These are phyloP conservation scores for Cladosporium sp. DNA, from an alignment of 2,329 filamentous ascomycete species.

Conservation along the genomic window DNA sequence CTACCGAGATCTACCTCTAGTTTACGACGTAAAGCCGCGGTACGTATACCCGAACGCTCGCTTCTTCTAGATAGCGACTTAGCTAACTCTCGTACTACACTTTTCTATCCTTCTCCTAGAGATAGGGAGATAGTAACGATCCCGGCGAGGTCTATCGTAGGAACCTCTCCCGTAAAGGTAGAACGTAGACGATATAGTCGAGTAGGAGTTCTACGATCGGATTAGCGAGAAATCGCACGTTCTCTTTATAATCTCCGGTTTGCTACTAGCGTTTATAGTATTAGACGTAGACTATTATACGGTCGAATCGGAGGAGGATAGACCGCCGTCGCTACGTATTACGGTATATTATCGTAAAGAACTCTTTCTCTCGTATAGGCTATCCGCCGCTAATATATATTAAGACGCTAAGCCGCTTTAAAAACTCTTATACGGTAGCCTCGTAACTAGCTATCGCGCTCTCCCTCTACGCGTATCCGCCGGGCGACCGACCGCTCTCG, in stretches of 20 bases:
- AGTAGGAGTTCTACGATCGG: slow-evolving; percentile 13
- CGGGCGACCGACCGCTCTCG: not conserved
- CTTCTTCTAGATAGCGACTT: slow-evolving; percentile 7
- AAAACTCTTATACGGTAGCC: slow-evolving; percentile 12
- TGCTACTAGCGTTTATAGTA: slow-evolving; percentile 14
- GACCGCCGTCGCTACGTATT: slow-evolving; percentile 10
- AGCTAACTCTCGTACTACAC: slow-evolving; percentile 7
- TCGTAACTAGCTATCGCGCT: slow-evolving; percentile 11
- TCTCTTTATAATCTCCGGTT: slow-evolving; percentile 9
- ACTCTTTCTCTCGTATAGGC: slow-evolving; percentile 12
- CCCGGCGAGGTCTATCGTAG: slow-evolving; percentile 6
- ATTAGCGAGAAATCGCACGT: slow-evolving; percentile 13
- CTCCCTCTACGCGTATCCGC: slow-evolving; percentile 3
- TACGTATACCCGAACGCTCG: slow-evolving; percentile 6
- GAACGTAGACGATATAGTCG: slow-evolving; percentile 14
- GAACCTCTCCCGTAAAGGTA: slow-evolving; percentile 13
- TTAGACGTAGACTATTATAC: slow-evolving; percentile 9
- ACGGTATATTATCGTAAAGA: slow-evolving; percentile 6
- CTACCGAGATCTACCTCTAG: slow-evolving; percentile 16
- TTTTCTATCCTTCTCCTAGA: slow-evolving; percentile 13
- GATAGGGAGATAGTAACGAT: slow-evolving; percentile 9
- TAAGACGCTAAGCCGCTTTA: slow-evolving; percentile 8
- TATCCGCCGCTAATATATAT: slow-evolving; percentile 8
- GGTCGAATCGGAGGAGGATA: slow-evolving; percentile 4
- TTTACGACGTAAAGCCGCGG: slow-evolving; percentile 11